Evolutionary conservation across 2,329 filamentous ascomycete species (phyloP).

Genomic region (Ophiostoma piceae): DNA sequence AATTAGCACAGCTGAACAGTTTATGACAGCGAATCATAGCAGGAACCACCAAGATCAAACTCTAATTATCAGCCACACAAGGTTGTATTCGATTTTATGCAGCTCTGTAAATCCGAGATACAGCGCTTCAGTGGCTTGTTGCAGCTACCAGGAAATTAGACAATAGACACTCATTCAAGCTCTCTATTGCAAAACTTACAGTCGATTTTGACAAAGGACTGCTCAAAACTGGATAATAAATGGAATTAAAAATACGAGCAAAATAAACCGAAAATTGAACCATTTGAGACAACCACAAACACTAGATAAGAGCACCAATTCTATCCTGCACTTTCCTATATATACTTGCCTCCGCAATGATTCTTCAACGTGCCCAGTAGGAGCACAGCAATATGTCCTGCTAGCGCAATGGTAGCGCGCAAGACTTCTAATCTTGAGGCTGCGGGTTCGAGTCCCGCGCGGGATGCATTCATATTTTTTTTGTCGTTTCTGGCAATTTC

Average conservation of each 20-base stretch:
- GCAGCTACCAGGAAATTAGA: neutral
- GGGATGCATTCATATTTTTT: constrained; percentile 35
- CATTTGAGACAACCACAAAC: neutral
- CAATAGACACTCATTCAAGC: neutral
- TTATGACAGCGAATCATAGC: neutral
- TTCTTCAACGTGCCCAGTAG: constrained; percentile 2
- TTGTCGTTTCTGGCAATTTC: neutral
- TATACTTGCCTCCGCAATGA: neutral
- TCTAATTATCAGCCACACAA: neutral
- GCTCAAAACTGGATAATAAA: neutral
- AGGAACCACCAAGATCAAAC: neutral
- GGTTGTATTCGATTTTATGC: neutral
- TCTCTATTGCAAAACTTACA: neutral
- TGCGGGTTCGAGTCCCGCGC: constrained; percentile 42
- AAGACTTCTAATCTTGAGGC: constrained; percentile 54
- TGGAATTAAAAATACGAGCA: neutral
- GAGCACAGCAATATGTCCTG: constrained; percentile 19
- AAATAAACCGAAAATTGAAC: neutral
- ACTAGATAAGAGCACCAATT: too few species aligned
- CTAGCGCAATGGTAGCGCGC: constrained; percentile 54
- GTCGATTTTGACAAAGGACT: neutral
- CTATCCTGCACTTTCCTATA: neutral
- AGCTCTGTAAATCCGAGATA: too few species aligned
- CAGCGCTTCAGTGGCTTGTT: neutral
- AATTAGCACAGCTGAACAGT: too few species aligned